Evolutionary conservation across 2,329 filamentous ascomycete species (phyloP).

Genomic region (Scortechinia acanthostroma): DNA sequence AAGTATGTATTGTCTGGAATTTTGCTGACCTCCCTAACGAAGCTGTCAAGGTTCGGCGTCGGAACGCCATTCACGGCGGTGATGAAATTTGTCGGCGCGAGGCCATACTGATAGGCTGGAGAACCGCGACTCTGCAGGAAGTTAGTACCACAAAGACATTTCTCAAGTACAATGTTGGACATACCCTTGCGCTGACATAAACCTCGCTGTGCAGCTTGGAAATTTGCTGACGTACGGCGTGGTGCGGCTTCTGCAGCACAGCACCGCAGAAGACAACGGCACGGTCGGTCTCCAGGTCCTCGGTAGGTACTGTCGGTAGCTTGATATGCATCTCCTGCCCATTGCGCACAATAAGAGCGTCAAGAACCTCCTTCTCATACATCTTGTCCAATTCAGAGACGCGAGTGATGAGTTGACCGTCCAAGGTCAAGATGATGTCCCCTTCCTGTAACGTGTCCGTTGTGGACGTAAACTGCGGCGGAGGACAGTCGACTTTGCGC

Average conservation of each 20-base stretch:
- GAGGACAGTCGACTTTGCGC: constrained; percentile 57
- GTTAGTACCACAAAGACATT: neutral
- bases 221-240: constrained; percentile 94
- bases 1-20: constrained; percentile 98
- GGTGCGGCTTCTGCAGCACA: constrained; percentile 84
- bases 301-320: constrained; percentile 78
- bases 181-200: constrained; percentile 74
- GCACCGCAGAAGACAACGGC: constrained; percentile 94
- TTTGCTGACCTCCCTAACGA: constrained; percentile 73
- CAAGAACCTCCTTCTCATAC: constrained; percentile 80
- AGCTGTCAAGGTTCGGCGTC: constrained; percentile 75
- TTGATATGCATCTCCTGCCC: constrained; percentile 71
- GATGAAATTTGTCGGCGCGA: constrained; percentile 95
- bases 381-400: constrained; percentile 91
- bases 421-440: constrained; percentile 85
- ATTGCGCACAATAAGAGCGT: constrained; percentile 80
- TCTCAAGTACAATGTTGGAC: neutral
- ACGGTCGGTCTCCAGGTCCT: constrained; percentile 85
- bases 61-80: constrained; percentile 86
- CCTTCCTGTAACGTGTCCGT: constrained; percentile 69
- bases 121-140: constrained; percentile 62
- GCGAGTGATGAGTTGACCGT: constrained; percentile 84
- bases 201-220: constrained; percentile 93
- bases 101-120: constrained; percentile 80
- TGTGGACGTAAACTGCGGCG: neutral